Conservation (phyloP, 1,284 basidiomycete genomes). For the Rhodotorula sp. region DNA sequence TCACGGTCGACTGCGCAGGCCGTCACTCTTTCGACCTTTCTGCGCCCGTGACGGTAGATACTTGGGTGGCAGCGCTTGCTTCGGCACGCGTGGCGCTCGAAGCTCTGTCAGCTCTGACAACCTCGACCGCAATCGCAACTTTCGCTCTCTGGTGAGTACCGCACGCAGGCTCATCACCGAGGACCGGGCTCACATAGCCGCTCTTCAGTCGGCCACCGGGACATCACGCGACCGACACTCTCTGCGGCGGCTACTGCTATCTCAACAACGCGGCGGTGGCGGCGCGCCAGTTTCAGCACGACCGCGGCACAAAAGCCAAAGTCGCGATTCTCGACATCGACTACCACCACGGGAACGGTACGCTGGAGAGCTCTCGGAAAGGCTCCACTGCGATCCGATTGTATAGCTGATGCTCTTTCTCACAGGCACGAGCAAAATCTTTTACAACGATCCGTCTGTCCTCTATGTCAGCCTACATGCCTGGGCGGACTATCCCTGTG, state of each 20-base stretch:
- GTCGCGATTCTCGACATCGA: slow-evolving; percentile 53
- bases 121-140: slow-evolving; percentile 15
- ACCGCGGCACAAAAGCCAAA: slow-evolving; percentile 6
- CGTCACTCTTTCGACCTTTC: slow-evolving; percentile 52
- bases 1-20: slow-evolving; percentile 38
- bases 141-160: slow-evolving; percentile 46
- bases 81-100: slow-evolving; percentile 47
- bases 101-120: slow-evolving; percentile 42
- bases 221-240: slow-evolving; percentile 48
- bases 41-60: slow-evolving; percentile 50
- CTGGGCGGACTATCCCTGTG: slow-evolving; percentile 51
- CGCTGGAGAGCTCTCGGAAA: slow-evolving; percentile 31
- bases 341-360: slow-evolving; percentile 52
- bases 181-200: too few relatives aligned
- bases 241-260: slow-evolving; percentile 52
- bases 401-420: too few relatives aligned
- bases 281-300: slow-evolving; percentile 42
- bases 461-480: slow-evolving; percentile 51
- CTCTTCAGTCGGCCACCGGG: slow-evolving; percentile 50
- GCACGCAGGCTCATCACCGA: too few relatives aligned
- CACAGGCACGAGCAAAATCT: slow-evolving; percentile 44
- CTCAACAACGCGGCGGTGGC: slow-evolving; percentile 51
- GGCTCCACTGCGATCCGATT: not conserved
- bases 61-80: slow-evolving; percentile 47
- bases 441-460: slow-evolving; percentile 49